Conservation (phyloP, 768 basidiomycete species). For the Podaxis mareebaensis region DNA sequence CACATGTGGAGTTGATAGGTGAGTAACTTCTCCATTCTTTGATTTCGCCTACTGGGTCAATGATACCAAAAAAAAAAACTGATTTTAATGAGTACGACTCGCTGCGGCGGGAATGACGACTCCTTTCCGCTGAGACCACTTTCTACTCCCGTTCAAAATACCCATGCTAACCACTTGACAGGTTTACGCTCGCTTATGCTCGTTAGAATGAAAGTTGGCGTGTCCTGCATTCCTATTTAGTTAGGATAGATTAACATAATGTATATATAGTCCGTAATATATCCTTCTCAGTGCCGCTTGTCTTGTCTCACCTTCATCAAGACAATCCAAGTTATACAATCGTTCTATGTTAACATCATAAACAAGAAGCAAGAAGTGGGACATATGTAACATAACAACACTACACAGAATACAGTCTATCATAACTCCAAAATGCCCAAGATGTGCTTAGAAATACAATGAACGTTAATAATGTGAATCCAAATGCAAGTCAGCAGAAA, state of each 20-base stretch:
- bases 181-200: background rate
- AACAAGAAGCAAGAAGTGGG: background rate
- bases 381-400: background rate
- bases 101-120: slow-evolving; percentile 36
- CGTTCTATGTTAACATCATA: background rate
- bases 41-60: slow-evolving; percentile 26
- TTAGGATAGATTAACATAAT: background rate
- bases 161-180: background rate
- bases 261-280: background rate
- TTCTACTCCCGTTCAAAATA: slow-evolving; percentile 7
- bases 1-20: slow-evolving; percentile 20
- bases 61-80: slow-evolving; percentile 45
- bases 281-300: background rate
- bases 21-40: slow-evolving; percentile 22
- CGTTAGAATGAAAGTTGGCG: background rate
- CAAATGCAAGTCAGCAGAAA: background rate
- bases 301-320: background rate
- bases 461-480: background rate
- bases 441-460: slow-evolving; percentile 13
- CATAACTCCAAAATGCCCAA: slow-evolving; percentile 4
- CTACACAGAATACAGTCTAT: slow-evolving; percentile 3
- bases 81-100: slow-evolving; percentile 55
- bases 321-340: background rate
- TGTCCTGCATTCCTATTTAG: background rate
- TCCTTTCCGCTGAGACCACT: slow-evolving; percentile 35